Evolutionary conservation across 192 early-diverging fungal genomes (phyloP), one percentile per base, ranked within the genome.

Genomic region (Backusella mclennaniae): DNA sequence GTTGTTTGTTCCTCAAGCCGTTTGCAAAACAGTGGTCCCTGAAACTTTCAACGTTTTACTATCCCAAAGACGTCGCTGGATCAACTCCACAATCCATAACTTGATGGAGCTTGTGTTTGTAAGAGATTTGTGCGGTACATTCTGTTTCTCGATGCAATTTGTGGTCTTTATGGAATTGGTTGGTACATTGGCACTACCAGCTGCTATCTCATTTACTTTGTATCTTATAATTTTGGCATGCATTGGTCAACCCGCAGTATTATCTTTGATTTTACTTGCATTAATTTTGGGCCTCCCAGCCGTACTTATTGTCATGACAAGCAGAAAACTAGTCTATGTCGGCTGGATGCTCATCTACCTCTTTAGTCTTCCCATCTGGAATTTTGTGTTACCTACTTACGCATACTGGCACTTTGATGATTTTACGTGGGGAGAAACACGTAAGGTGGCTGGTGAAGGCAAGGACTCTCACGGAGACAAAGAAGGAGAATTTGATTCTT

Each of bases 111-210:
- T 96, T 44, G 88, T 96, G 56, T 90, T 92, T 71, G 93, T 96
- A 52, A 84, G 89, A 66, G 92, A 95, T 76, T 80, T 96, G 31
- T 96, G 95, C 81, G 95, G 95, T 36, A 95, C 91, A 1, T 96
- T 96, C 79, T 96, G 95, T 78, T 92, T 96, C 75, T 94, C 93
- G 29, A 95, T 97, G 96, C 97, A 98, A 91, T 98, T 97, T 85
- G 89, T 96, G 26, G 92, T 97, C 41, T 94, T 96, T 75, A 93
- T 99, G 90, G 96, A 99, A 59, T 88, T 99, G 46, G 85, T 97
- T 69, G 96, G 95, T 41, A 95, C 96, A 3, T 88, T 96, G 14
- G 93, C 95, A 8, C 85, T 97, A 38, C 98, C 98, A 0, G 96
- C 96, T 8, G 95, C 96, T 66, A 95, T 96, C 33, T 84, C 85